Evolutionary conservation across 1,284 basidiomycete genomes (phyloP).

Genomic region (Vanrija sp.): DNA sequence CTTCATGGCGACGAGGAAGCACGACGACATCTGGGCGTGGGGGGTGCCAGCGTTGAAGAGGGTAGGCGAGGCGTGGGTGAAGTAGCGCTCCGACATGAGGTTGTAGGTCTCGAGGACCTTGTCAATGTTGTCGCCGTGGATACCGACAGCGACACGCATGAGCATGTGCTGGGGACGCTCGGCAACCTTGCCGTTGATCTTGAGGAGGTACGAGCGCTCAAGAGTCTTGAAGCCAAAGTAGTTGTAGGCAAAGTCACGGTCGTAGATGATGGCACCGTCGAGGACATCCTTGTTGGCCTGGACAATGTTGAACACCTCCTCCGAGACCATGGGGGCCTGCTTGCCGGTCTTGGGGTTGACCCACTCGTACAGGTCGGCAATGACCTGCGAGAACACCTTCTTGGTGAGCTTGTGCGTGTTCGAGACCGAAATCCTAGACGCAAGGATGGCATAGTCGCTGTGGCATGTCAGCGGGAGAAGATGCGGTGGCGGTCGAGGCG

Average conservation of each 20-base stretch:
- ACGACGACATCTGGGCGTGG: conserved; percentile 89
- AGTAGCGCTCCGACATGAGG: conserved; percentile 93
- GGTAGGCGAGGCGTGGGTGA: conserved; percentile 97
- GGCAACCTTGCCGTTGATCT: conserved; percentile 89
- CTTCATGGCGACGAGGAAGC: conserved; percentile 98
- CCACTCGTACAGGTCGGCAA: conserved; percentile 87
- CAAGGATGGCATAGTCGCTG: conserved; percentile 96
- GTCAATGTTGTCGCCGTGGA: conserved; percentile 87
- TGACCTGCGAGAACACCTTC: conserved; percentile 90
- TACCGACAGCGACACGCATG: conserved; percentile 98
- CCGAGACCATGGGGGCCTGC: conserved; percentile 85
- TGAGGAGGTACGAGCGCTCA: conserved; percentile 94
- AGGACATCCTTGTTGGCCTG: conserved; percentile 76
- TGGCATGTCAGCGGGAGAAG: conserved; percentile 49
- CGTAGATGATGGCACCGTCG: conserved; percentile 95
- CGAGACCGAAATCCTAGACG: conserved; percentile 89
- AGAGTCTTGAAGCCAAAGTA: conserved; percentile 99
- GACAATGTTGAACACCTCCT: conserved; percentile 79
- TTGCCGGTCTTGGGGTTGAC: conserved; percentile 95
- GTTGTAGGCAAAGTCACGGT: conserved; percentile 97
- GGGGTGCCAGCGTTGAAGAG: conserved; percentile 99
- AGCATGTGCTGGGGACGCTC: conserved; percentile 99
- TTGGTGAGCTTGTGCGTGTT: conserved; percentile 99
- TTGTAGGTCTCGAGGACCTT: conserved; percentile 88
- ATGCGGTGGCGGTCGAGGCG: too few species aligned